These are phyloP conservation scores for Trichoderma harzianum DNA, from an alignment of 2,329 filamentous ascomycete genomes.

Conservation along the genomic window DNA sequence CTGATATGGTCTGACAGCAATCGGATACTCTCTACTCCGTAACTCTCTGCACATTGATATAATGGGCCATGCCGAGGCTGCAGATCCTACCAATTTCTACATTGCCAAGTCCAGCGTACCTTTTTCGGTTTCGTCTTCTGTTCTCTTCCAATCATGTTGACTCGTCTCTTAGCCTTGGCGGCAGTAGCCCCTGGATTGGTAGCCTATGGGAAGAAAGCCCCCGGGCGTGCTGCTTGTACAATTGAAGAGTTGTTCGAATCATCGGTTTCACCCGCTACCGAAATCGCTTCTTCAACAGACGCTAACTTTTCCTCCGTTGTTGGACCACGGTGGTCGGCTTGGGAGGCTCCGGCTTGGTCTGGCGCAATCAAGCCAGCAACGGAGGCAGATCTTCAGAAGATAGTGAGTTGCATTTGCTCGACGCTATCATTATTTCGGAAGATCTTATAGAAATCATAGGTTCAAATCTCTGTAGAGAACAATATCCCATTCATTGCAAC, in stretches of 20 bases:
- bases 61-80: background rate
- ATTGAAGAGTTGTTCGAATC: background rate
- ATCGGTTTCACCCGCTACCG: background rate
- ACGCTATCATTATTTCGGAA: background rate
- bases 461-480: background rate
- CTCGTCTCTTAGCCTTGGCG: background rate
- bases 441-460: background rate
- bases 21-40: background rate
- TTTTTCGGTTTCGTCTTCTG: background rate
- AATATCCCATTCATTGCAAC: background rate
- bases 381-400: background rate
- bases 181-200: background rate
- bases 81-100: background rate
- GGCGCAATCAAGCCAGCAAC: background rate
- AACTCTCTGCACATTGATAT: background rate
- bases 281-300: background rate
- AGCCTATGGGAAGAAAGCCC: background rate
- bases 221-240: background rate
- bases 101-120: background rate
- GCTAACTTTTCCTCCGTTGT: background rate
- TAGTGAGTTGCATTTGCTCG: background rate
- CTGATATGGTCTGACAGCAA: background rate
- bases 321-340: background rate
- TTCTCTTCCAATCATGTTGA: background rate
- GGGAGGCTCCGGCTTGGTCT: background rate